Base-by-base conservation (phyloP, 768 basidiomycete genomes). In the Lactifluus rugatus region DNA sequence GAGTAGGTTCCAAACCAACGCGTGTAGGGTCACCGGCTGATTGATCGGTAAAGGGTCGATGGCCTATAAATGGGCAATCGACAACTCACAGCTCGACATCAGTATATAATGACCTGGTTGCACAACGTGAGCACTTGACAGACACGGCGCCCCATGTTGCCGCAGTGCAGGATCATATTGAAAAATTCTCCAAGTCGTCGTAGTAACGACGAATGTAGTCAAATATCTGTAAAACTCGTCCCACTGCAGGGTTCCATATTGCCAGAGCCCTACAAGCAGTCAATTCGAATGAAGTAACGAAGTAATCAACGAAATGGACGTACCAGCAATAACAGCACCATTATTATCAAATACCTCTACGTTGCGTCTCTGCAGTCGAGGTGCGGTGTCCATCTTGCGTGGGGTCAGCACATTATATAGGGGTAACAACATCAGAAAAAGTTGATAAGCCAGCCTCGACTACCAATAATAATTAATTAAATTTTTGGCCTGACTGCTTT, bases 351-450 rank as follows among this genome's bases (percentile, higher is more conserved):
- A 52, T 1, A 50, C 28, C 9, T 51, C 50, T 7, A 37, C 50
- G 45, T 57, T 57, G 34, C 49, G 56, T 28, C 50, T 46, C 5
- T 45, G 49, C 25, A 57, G 49, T 7, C 49, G 48, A 34, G n/a
- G 19, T 44, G 42, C 5, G 14, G 5, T 14, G 17, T 17, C 16
- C 37, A 39, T 39, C 37, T 17, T 39, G 5, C 37, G n/a, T n/a
- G n/a, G n/a, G n/a, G n/a, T n/a, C n/a, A n/a, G n/a, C n/a, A n/a
- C n/a, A n/a, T n/a, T n/a, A n/a, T n/a, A n/a, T n/a, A n/a, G n/a
- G n/a, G n/a, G n/a, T n/a, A n/a, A n/a, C n/a, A n/a, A n/a, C n/a
- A n/a, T n/a, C n/a, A n/a, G n/a, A n/a, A n/a, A n/a, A n/a, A n/a
- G n/a, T n/a, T n/a, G n/a, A n/a, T n/a, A n/a, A n/a, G n/a, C n/a